Percentiles rank a stretch among this genome's conserved stretches.
Conservation (phyloP, 805 yeast genomes). For the Hanseniaspora occidentalis region DNA sequence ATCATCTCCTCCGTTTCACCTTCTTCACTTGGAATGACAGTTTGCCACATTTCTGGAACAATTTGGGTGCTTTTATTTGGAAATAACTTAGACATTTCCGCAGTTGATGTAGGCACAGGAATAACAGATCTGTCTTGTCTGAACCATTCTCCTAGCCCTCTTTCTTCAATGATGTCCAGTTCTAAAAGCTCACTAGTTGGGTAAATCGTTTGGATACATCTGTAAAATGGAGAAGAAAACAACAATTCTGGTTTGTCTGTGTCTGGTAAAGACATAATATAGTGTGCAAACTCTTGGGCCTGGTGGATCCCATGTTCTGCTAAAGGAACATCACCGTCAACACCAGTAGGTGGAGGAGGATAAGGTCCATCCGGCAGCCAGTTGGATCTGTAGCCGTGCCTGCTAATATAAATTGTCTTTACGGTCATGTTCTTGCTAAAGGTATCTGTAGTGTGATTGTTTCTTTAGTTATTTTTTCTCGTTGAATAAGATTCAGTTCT, state of each 20-base stretch:
- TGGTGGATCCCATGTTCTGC: slow-evolving; percentile 84
- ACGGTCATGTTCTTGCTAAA: slow-evolving; percentile 28
- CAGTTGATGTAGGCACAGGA: slow-evolving; percentile 54
- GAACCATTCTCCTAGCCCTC: slow-evolving; percentile 92
- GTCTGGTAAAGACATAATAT: slow-evolving; percentile 29
- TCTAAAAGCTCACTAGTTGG: slow-evolving; percentile 54
- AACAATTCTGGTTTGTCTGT: slow-evolving; percentile 57
- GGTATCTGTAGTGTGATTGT: background rate
- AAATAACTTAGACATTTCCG: slow-evolving; percentile 41
- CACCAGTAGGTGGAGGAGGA: slow-evolving; percentile 75
- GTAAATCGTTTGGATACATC: slow-evolving; percentile 73
- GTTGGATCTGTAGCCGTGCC: slow-evolving; percentile 86
- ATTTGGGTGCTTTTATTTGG: slow-evolving; percentile 25
- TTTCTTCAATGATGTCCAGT: slow-evolving; percentile 52
- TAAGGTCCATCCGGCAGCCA: slow-evolving; percentile 65
- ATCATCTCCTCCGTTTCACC: slow-evolving; percentile 76
- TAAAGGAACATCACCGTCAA: slow-evolving; percentile 78
- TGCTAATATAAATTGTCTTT: slow-evolving; percentile 52
- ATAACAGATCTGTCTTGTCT: slow-evolving; percentile 52
- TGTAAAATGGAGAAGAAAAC: slow-evolving; percentile 73
- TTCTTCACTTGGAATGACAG: slow-evolving; percentile 42
- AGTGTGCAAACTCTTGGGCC: slow-evolving; percentile 65
- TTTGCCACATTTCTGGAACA: slow-evolving; percentile 36
- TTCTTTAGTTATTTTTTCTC: background rate
- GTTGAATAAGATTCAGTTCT: too few species aligned